phyloP scores from a whole-genome alignment of 2,329 filamentous ascomycete species.

The Monilinia laxa region DNA sequence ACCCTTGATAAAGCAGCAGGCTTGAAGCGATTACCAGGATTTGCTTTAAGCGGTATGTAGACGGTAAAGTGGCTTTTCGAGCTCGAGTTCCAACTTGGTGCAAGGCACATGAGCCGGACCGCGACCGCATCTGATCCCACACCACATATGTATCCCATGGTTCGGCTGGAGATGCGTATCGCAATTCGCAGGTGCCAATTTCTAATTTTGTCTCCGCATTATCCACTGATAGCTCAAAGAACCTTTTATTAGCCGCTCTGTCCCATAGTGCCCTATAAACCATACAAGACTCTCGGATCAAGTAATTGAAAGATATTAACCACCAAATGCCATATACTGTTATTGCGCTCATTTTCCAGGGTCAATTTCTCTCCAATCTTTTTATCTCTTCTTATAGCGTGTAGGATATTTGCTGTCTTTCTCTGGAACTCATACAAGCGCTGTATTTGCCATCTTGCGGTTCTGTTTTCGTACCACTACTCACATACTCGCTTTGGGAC shows the following conservation, averaged over 20 bases:
- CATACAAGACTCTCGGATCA: conserved; percentile 30
- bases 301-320: conserved; percentile 33
- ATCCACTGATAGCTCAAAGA: conserved; percentile 47
- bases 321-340: conserved; percentile 43
- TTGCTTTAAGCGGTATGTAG: conserved; percentile 42
- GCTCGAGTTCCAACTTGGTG: conserved; percentile 35
- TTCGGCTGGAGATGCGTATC: conserved; percentile 44
- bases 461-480: conserved; percentile 27
- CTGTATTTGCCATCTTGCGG: conserved; percentile 25
- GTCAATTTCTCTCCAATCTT: conserved; percentile 35
- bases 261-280: conserved; percentile 31
- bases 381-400: conserved; percentile 31
- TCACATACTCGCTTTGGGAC: conserved; percentile 9
- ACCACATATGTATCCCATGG: conserved; percentile 36
- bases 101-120: conserved; percentile 44
- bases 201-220: conserved; percentile 39
- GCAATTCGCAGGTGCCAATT: conserved; percentile 17
- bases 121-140: conserved; percentile 46
- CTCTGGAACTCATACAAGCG: conserved; percentile 37
- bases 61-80: conserved; percentile 37
- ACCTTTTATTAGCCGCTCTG: conserved; percentile 46
- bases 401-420: conserved; percentile 36
- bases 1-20: conserved; percentile 19
- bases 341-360: conserved; percentile 32
- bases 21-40: conserved; percentile 29